A percentile compares a stretch with the other conserved stretches of the same genome.
These are phyloP conservation scores for Gyromitra esculenta DNA, from an alignment of 2,329 filamentous ascomycete species.

Conservation along the genomic window DNA sequence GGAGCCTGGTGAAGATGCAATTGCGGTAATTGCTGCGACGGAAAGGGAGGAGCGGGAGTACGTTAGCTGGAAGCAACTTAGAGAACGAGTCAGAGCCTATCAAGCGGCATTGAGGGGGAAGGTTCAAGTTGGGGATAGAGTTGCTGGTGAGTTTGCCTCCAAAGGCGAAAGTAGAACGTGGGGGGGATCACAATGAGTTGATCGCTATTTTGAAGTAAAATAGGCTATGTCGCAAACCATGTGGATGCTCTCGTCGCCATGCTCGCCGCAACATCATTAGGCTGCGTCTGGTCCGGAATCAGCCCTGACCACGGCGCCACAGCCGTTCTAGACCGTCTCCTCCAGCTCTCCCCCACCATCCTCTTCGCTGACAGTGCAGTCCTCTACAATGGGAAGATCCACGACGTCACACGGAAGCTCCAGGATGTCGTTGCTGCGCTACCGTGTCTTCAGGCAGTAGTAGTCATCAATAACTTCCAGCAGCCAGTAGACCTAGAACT, in stretches of 20 bases:
- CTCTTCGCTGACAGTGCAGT: conserved; percentile 89
- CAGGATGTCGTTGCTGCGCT: conserved; percentile 77
- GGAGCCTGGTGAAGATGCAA: conserved; percentile 67
- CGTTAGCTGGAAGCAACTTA: conserved; percentile 80
- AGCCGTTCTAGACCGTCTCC: conserved; percentile 85
- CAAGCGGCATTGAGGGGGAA: conserved; percentile 68
- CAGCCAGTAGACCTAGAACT: conserved; percentile 60
- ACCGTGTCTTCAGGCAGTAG: conserved; percentile 72
- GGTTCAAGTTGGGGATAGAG: conserved; percentile 67
- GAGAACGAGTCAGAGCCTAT: conserved; percentile 78
- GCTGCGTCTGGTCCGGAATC: conserved; percentile 91
- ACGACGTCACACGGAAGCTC: conserved; percentile 82
- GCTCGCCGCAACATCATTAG: conserved; percentile 81
- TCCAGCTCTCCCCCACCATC: conserved; percentile 83
- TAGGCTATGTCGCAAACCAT: conserved; percentile 87
- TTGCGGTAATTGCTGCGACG: conserved; percentile 82
- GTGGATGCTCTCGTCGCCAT: conserved; percentile 86
- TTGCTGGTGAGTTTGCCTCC: conserved; percentile 64
- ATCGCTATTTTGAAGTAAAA: conserved; percentile 56
- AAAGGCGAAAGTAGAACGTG: not conserved
- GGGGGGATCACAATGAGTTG: conserved; percentile 10
- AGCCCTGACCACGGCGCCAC: conserved; percentile 84
- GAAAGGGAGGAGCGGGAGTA: conserved; percentile 77
- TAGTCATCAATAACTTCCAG: conserved; percentile 76
- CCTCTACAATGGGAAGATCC: conserved; percentile 89